Evolutionary conservation across 2,329 filamentous ascomycete species (phyloP), one percentile per base, ranked within the genome.

Genomic region (Trichoderma semiorbis): DNA sequence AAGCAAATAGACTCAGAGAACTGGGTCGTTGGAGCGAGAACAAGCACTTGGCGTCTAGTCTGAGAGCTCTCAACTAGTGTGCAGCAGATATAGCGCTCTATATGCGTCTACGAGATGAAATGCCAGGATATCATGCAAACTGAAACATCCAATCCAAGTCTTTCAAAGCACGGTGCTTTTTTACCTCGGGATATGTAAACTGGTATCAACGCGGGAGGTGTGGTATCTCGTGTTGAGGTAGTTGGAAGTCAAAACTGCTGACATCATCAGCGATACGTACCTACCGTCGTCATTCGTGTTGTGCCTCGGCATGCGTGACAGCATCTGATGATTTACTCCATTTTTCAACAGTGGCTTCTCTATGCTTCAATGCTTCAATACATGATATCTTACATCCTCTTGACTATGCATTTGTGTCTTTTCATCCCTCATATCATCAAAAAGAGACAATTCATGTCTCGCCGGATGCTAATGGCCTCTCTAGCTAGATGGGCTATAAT

Each of bases 331-430:
- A 43, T 62, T 34, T 26, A 21, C 18, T 47, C 18, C 14, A 7
- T 6, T 26, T 43, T 61, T 36, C 30, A 28, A 32, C 28, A n/a
- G 47, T 60, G 24, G 26, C 32, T 26, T 16, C 16, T 64, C 60
- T 39, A 70, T 58, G 34, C 36, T 50, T 36, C 1, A 34, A 47
- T 43, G 34, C 36, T 50, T 36, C 2, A 34, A 47, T 55, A 70
- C 53, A 63, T 24, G 16, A 50, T 34, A 21, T 72, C 69, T 72
- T 65, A 65, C 70, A 60, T 65, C 57, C 39, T 65, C 39, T 58
- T 50, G 50, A 70, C n/a, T 36, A 43, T 58, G 55, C 50, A 16
- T 36, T 58, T 36, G 47, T 58, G 36, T 47, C 11, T 53, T 28
- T n/a, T 55, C 57, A 28, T 55, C 39, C 21, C 32, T 53, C 47